Evolutionary conservation across 1,284 basidiomycete genomes (phyloP), one percentile per base, ranked within the genome.

Genomic region (Gomphus bonarii): DNA sequence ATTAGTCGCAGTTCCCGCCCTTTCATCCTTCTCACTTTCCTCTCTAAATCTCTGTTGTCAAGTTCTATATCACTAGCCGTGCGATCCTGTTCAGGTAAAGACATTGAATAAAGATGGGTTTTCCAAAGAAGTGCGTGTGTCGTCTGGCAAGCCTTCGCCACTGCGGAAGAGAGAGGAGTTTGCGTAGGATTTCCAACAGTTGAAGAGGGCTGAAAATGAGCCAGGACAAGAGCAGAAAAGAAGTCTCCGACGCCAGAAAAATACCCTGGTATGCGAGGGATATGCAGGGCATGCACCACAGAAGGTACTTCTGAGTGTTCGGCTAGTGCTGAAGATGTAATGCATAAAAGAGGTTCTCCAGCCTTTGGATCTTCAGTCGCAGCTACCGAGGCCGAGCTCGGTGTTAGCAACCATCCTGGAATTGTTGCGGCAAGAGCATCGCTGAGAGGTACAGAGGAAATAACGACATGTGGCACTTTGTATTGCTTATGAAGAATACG

Each of bases 201-300:
- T 30, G 55, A 53, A 11, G 65, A 51, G 14, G 68, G 64, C n/a
- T 72, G 66, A 68, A 85, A 97, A 64, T 95, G 86, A 0, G 85
- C 95, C 0, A 97, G 75, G 16, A 95, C 82, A 55, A 99, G 81
- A 0, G 97, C 91, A 1, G 95, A 94, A 73, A 99, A 99, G 54
- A 98, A 81, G 68, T 99, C 95, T 12, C 95, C 97, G 2, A 97
- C 95, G 28, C 95, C 97, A 10, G 91, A 90, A 69, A 95, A 99
- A 73, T 97, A 97, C 9, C 93, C 93, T 20, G 87, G 82, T 28
- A 97, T 79, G 44, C 88, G 81, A 0, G 90, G 88, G 10, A 98
- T 83, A 47, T 77, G 78, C 63, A 83, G 81, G 0, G 84, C 81
- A 69, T 88, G 79, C 18, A 95, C 76, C 0, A 66, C 66, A 1